These are phyloP conservation scores for Aspergillus bombycis DNA, from an alignment of 2,329 filamentous ascomycete genomes.

Conservation along the genomic window DNA sequence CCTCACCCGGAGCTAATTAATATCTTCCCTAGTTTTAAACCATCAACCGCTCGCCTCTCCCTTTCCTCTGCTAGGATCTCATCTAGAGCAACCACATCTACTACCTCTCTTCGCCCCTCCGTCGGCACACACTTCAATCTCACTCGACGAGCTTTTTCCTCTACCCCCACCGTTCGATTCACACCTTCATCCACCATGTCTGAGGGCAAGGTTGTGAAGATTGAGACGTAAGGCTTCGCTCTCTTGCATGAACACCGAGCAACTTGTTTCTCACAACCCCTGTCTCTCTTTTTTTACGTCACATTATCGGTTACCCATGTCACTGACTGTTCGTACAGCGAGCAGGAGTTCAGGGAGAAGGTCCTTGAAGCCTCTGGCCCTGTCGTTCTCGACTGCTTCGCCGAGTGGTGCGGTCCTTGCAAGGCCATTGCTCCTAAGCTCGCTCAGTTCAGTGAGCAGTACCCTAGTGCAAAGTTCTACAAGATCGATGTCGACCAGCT, in stretches of 20 bases:
- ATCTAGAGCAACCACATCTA: slow-evolving; percentile 17
- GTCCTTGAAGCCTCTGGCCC: slow-evolving; percentile 52
- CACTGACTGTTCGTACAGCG: slow-evolving; percentile 45
- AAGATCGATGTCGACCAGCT: slow-evolving; percentile 91
- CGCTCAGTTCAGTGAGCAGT: slow-evolving; percentile 62
- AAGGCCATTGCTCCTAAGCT: slow-evolving; percentile 82
- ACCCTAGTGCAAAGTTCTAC: slow-evolving; percentile 70
- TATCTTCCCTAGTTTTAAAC: slow-evolving; percentile 25
- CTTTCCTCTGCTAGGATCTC: slow-evolving; percentile 19
- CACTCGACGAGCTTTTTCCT: slow-evolving; percentile 32
- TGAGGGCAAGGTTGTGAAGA: slow-evolving; percentile 25
- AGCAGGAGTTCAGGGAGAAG: slow-evolving; percentile 61
- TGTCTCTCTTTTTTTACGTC: neutral
- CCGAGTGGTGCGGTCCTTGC: slow-evolving; percentile 93
- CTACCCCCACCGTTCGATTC: slow-evolving; percentile 39
- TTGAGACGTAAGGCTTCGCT: slow-evolving; percentile 28
- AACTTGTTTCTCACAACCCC: neutral
- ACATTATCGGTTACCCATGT: neutral
- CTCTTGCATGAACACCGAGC: neutral
- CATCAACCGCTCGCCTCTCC: slow-evolving; percentile 28
- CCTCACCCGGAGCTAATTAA: slow-evolving; percentile 29
- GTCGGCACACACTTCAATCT: slow-evolving; percentile 8
- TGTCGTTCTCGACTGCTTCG: slow-evolving; percentile 82
- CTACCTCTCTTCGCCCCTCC: slow-evolving; percentile 13
- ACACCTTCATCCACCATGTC: slow-evolving; percentile 44